Conservation (phyloP, 1,284 basidiomycete species). For the Apiotrichum domesticum region DNA sequence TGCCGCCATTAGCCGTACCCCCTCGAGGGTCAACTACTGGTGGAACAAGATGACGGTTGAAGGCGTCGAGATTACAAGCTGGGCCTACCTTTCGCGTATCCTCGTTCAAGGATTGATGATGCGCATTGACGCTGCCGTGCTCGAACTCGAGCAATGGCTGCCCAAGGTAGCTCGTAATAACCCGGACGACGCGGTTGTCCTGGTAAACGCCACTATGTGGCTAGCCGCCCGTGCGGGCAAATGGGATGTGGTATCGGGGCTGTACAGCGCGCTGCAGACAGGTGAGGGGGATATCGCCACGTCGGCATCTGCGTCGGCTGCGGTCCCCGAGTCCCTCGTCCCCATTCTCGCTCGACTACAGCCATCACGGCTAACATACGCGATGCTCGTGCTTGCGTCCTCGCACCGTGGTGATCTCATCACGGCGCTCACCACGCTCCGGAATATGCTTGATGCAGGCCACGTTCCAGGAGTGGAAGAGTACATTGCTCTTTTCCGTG, state of each 20-base stretch:
- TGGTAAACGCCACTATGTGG: conserved; percentile 52
- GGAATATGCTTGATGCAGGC: conserved; percentile 59
- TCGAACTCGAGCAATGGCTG: conserved; percentile 6
- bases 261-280: conserved; percentile 50
- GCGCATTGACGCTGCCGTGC: conserved; percentile 1
- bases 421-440: conserved; percentile 57
- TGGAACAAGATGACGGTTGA: conserved; percentile 19
- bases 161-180: background rate
- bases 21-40: conserved; percentile 22
- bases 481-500: conserved; percentile 68
- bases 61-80: conserved; percentile 21
- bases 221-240: conserved; percentile 46
- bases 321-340: conserved; percentile 3
- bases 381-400: conserved; percentile 60
- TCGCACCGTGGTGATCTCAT: conserved; percentile 64
- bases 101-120: conserved; percentile 8
- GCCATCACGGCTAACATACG: conserved; percentile 64
- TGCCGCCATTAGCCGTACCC: conserved; percentile 20
- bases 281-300: background rate
- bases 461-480: conserved; percentile 28
- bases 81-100: conserved; percentile 19
- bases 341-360: conserved; percentile 35
- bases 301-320: conserved; percentile 6
- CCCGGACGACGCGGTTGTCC: conserved; percentile 2
- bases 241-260: conserved; percentile 55